Base-by-base conservation (phyloP, 305 asterid species). In the Salvia sclarea region DNA sequence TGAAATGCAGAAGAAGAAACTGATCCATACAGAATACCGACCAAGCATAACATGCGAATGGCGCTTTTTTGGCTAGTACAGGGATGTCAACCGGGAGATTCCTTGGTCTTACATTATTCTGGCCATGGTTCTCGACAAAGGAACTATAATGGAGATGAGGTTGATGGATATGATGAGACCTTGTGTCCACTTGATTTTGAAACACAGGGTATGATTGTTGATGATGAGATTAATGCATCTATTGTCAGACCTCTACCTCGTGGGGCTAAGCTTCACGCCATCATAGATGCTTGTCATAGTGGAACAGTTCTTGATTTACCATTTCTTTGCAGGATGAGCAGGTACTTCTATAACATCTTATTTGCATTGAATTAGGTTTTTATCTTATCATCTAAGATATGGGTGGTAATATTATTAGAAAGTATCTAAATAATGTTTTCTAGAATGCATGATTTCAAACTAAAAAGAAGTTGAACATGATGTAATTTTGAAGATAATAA, bases 171-270 rank as follows among this genome's bases (percentile, higher is more conserved):
- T 61, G 96, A 93, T 80, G 98, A 93, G 84, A 90, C 97, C 41
- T 79, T 93, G 73, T 93, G 98, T 71, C 98, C 98, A 25, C 75
- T 93, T 62, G 97, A 93, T 81, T 90, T 91, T 13, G 95, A 90
- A 82, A 93, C 94, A 10, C 95, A 91, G 85, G 96, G 97, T 48
- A 93, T 93, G 97, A 87, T 93, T 71, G 94, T 90, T 20, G 98
- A 93, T 78, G 96, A 93, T 74, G 98, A 93, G 75, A 87, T 93
- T 56, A 93, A 93, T 80, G 92, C 87, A 61, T 76, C 95, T 33
- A 79, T 90, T 72, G 96, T 88, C 72, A 84, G 88, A 69, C 94
- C 98, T 76, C 86, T 93, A 54, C 92, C 92, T 35, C 81, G 18
- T 2, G 96, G 97, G 14, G 97, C 72, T 44, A 90, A 81, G 87